These are phyloP conservation scores for Colletotrichum sidae DNA, from an alignment of 2,329 filamentous ascomycete species.

Conservation along the genomic window DNA sequence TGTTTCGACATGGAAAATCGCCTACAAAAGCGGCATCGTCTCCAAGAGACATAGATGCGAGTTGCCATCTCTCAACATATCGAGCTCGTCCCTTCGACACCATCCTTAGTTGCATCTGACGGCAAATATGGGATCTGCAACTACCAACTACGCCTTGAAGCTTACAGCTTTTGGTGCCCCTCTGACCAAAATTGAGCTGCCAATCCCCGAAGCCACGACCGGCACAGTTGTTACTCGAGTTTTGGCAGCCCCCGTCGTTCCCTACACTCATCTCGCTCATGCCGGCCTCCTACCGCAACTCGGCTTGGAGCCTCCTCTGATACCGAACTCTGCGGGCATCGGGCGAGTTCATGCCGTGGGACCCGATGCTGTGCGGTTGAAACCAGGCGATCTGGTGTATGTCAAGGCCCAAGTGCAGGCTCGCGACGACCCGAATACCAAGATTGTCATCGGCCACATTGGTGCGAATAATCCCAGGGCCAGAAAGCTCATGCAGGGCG, in stretches of 20 bases:
- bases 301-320: constrained; percentile 41
- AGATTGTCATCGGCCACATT: constrained; percentile 45
- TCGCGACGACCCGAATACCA: constrained; percentile 44
- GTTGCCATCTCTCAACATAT: no score
- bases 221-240: constrained; percentile 1
- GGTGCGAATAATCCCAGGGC: constrained; percentile 40
- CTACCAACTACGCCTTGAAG: background rate
- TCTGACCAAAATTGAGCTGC: background rate
- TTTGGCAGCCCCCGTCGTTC: background rate
- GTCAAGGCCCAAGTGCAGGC: constrained; percentile 45
- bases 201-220: background rate
- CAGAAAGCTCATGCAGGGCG: constrained; percentile 40
- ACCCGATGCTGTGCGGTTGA: constrained; percentile 46
- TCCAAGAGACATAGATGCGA: no score
- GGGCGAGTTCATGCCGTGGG: constrained; percentile 49
- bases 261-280: background rate
- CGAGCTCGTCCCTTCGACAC: no score
- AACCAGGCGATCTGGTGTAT: constrained; percentile 49
- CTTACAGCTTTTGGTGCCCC: background rate
- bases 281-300: constrained; percentile 4
- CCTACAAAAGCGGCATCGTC: no score
- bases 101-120: background rate
- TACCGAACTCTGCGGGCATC: constrained; percentile 48
- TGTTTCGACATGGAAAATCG: no score
- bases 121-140: background rate